Evolutionary conservation across 805 yeast species (phyloP).

Genomic region (Monosporozyma yasuniensis): DNA sequence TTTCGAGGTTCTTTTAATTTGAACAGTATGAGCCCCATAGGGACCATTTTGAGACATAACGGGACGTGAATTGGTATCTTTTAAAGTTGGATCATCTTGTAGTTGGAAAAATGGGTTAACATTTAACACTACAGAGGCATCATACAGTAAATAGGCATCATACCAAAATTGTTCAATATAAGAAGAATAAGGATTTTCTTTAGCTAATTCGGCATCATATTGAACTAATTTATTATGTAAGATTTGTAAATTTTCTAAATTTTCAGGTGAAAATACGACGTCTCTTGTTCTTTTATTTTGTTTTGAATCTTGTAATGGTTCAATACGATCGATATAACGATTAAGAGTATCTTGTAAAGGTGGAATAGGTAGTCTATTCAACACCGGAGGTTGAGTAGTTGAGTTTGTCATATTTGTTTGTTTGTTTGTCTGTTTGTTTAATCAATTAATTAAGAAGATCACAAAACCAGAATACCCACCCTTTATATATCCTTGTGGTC

Average conservation of each 20-base stretch:
- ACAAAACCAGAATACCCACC: too few species aligned
- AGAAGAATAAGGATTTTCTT: conserved; percentile 57
- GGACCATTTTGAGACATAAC: conserved; percentile 25
- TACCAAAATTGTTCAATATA: conserved; percentile 94
- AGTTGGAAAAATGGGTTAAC: conserved; percentile 83
- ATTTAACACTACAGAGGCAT: conserved; percentile 84
- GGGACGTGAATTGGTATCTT: conserved; percentile 17
- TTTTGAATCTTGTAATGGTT: conserved; percentile 70
- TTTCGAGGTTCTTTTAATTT: conserved; percentile 73
- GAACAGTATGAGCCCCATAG: conserved; percentile 34
- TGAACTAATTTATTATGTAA: conserved; percentile 49
- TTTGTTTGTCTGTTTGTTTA: background rate
- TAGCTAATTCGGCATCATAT: conserved; percentile 54
- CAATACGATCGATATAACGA: conserved; percentile 55
- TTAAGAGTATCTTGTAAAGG: conserved; percentile 56
- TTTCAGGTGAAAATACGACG: conserved; percentile 32
- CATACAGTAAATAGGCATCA: conserved; percentile 80
- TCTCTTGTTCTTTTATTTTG: conserved; percentile 55
- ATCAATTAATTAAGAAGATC: too few species aligned
- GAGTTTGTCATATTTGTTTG: too few species aligned
- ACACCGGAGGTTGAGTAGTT: background rate
- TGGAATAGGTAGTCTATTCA: conserved; percentile 61
- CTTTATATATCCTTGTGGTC: too few species aligned
- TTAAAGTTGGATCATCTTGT: conserved; percentile 78
- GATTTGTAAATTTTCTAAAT: conserved; percentile 35